phyloP scores from a whole-genome alignment of 2,329 filamentous ascomycete genomes.

The Drechslera avenae region DNA sequence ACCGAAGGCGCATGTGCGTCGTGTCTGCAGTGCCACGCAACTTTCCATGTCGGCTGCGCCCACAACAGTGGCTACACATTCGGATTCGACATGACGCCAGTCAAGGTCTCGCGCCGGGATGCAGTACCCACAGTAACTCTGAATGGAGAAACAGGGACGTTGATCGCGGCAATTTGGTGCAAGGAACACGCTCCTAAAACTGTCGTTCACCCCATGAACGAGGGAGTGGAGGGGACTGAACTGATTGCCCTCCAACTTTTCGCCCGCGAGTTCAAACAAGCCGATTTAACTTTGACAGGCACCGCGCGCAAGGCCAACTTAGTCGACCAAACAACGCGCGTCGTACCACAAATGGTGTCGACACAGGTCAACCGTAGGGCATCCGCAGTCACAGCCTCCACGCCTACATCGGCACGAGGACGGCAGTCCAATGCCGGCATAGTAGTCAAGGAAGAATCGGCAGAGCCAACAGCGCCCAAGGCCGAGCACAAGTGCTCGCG shows the following conservation, averaged over 20 bases:
- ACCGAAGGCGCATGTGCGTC: conserved; percentile 77
- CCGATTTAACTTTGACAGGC: conserved; percentile 85
- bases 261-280: conserved; percentile 90
- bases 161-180: conserved; percentile 89
- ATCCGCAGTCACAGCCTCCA: conserved; percentile 43
- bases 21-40: conserved; percentile 74
- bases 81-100: conserved; percentile 86
- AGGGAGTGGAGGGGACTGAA: conserved; percentile 72
- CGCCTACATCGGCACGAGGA: conserved; percentile 43
- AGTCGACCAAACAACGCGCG: conserved; percentile 66
- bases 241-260: conserved; percentile 84
- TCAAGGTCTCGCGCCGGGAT: conserved; percentile 87
- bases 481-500: conserved; percentile 49
- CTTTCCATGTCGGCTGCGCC: conserved; percentile 89
- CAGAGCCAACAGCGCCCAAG: conserved; percentile 36
- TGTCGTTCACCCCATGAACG: conserved; percentile 77
- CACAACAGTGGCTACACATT: conserved; percentile 80
- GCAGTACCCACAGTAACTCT: conserved; percentile 79
- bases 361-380: conserved; percentile 48
- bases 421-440: conserved; percentile 45
- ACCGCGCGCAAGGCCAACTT: conserved; percentile 91
- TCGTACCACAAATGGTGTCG: conserved; percentile 41
- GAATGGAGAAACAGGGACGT: conserved; percentile 78
- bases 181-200: conserved; percentile 79
- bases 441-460: conserved; percentile 45